A percentile compares a stretch with the other conserved stretches of the same genome.
Evolutionary conservation across 2,329 filamentous ascomycete species (phyloP).

Genomic region (Paraphaeosphaeria minitans): DNA sequence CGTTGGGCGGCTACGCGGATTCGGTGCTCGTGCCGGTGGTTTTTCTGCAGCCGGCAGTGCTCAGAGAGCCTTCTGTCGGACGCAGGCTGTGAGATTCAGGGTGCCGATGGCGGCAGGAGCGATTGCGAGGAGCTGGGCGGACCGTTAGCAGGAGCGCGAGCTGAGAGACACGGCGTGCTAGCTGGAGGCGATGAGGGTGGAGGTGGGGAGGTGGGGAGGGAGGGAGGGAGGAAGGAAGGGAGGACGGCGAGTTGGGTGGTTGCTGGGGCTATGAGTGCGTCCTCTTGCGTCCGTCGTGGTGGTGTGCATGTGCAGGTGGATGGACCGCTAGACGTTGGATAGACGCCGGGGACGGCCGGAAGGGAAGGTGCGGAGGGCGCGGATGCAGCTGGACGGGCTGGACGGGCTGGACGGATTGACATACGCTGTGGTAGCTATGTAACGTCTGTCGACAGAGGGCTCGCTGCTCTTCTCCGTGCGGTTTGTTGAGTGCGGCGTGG

Average conservation of each 20-base stretch:
- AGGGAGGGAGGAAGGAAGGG: slow-evolving; percentile 2
- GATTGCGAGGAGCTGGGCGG: slow-evolving; percentile 17
- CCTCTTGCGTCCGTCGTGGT: slow-evolving; percentile 9
- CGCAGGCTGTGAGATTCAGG: slow-evolving; percentile 24
- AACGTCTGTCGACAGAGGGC: background rate
- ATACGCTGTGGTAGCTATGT: slow-evolving; percentile 30
- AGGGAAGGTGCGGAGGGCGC: slow-evolving; percentile 29
- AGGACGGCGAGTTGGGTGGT: slow-evolving; percentile 5
- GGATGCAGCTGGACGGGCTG: slow-evolving; percentile 17
- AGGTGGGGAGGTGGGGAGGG: too few species aligned
- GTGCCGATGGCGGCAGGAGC: slow-evolving; percentile 2
- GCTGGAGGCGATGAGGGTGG: background rate
- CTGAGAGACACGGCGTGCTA: slow-evolving; percentile 1
- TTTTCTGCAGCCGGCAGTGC: background rate
- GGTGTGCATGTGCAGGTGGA: slow-evolving; percentile 9
- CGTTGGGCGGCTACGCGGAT: slow-evolving; percentile 2
- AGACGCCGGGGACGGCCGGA: slow-evolving; percentile 33
- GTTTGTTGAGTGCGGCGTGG: too few species aligned
- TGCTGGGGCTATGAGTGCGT: slow-evolving; percentile 4
- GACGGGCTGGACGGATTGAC: slow-evolving; percentile 18
- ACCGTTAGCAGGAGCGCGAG: slow-evolving; percentile 21
- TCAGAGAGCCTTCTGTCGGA: slow-evolving; percentile 10
- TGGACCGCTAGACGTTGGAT: slow-evolving; percentile 13
- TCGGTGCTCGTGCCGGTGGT: slow-evolving; percentile 6
- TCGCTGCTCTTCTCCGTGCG: too few species aligned